These are phyloP conservation scores for Stachybotrys echinatus DNA, from an alignment of 2,329 filamentous ascomycete species.

Conservation along the genomic window DNA sequence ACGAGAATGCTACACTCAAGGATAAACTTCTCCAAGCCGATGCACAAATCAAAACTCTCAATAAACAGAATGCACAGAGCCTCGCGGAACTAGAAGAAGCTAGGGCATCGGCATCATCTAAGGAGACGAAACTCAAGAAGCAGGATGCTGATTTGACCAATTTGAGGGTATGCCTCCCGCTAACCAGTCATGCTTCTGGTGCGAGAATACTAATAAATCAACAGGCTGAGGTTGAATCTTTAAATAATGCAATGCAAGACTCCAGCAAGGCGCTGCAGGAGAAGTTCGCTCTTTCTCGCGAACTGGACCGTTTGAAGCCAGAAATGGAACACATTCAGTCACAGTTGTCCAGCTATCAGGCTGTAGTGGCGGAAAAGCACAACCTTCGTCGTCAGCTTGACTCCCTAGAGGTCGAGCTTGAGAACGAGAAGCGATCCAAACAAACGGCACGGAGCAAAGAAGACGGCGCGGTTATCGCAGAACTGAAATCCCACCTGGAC, in stretches of 20 bases:
- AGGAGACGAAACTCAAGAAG: conserved; percentile 42
- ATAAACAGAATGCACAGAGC: conserved; percentile 32
- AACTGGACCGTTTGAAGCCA: conserved; percentile 47
- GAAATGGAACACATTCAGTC: conserved; percentile 52
- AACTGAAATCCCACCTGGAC: conserved; percentile 30
- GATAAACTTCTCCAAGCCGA: conserved; percentile 57
- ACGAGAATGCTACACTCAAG: conserved; percentile 66
- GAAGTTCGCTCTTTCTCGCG: conserved; percentile 47
- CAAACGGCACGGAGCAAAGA: conserved; percentile 22
- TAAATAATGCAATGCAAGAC: conserved; percentile 63
- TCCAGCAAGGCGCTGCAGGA: conserved; percentile 63
- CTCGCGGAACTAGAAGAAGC: conserved; percentile 36
- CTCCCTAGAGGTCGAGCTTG: conserved; percentile 73
- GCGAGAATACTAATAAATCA: conserved; percentile 4
- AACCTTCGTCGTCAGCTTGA: conserved; percentile 72
- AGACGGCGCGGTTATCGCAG: conserved; percentile 35
- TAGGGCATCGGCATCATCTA: conserved; percentile 34
- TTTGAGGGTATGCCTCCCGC: conserved; percentile 33
- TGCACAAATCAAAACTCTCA: conserved; percentile 47
- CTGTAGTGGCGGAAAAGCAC: conserved; percentile 71
- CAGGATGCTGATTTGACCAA: conserved; percentile 43
- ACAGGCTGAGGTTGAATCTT: conserved; percentile 65
- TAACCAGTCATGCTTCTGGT: neutral
- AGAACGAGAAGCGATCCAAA: conserved; percentile 59
- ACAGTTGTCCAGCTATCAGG: conserved; percentile 56